Evolutionary conservation across 306 rosid genomes (phyloP).

Genomic region (Neltuma alba): DNA sequence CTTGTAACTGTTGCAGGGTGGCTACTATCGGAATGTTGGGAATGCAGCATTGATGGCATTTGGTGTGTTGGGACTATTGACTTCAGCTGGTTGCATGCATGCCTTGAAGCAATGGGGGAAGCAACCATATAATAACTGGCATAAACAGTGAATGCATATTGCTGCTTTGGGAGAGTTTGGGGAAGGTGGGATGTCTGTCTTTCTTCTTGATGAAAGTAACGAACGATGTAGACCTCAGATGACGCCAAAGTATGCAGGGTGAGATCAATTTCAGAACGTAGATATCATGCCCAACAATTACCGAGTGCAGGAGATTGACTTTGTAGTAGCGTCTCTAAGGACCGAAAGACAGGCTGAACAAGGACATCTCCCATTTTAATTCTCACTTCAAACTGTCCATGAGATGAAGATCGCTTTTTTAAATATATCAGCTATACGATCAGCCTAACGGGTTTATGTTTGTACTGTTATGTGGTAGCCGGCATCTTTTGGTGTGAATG

Average conservation of each 20-base stretch:
- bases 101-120: conserved; percentile 65
- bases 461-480: conserved; percentile 34
- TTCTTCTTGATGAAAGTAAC: conserved; percentile 22
- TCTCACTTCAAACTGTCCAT: background rate
- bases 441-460: background rate
- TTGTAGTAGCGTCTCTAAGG: background rate
- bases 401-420: conserved; percentile 7
- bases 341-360: background rate
- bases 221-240: conserved; percentile 21
- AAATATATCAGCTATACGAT: conserved; percentile 2
- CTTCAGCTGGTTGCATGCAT: conserved; percentile 59
- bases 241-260: conserved; percentile 5
- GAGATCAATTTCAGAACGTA: conserved; percentile 24
- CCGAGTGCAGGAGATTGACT: conserved; percentile 4
- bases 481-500: conserved; percentile 9
- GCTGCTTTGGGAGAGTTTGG: conserved; percentile 29
- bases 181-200: conserved; percentile 27
- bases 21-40: conserved; percentile 63
- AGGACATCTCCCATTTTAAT: background rate
- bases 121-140: conserved; percentile 69
- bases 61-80: conserved; percentile 57
- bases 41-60: conserved; percentile 62
- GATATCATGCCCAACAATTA: background rate
- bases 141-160: conserved; percentile 47
- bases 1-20: conserved; percentile 57